A percentile compares a stretch with the other conserved stretches of the same genome.
Evolutionary conservation across 2,329 filamentous ascomycete genomes (phyloP).

Genomic region (Sclerotinia subarctica): DNA sequence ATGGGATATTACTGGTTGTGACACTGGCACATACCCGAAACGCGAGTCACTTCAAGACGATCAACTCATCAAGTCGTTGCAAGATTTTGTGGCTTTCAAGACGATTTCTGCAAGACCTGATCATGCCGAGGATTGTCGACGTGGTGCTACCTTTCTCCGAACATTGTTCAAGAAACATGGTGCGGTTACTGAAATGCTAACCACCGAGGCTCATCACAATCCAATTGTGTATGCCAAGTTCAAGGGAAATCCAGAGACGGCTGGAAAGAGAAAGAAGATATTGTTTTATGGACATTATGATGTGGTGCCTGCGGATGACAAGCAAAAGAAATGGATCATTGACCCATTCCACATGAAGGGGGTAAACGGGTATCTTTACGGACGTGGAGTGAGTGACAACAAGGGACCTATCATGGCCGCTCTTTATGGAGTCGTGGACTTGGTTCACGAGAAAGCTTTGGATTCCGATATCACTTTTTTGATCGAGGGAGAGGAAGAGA

Average conservation of each 20-base stretch:
- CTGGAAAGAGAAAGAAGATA: conserved; percentile 73
- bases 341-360: conserved; percentile 90
- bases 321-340: conserved; percentile 76
- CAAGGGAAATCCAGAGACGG: conserved; percentile 65
- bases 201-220: conserved; percentile 72
- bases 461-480: conserved; percentile 89
- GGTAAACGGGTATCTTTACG: conserved; percentile 88
- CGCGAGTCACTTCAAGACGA: conserved; percentile 44
- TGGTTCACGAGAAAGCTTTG: conserved; percentile 78
- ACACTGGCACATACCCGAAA: conserved; percentile 30
- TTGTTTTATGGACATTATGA: conserved; percentile 99
- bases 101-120: conserved; percentile 85
- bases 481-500: conserved; percentile 96
- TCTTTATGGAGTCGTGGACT: conserved; percentile 86
- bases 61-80: conserved; percentile 66
- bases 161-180: conserved; percentile 90
- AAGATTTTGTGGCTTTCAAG: conserved; percentile 86
- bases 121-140: conserved; percentile 86
- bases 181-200: conserved; percentile 85
- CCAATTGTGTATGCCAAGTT: conserved; percentile 94
- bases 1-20: conserved; percentile 66
- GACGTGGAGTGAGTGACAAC: conserved; percentile 94
- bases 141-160: conserved; percentile 86
- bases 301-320: conserved; percentile 84
- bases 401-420: conserved; percentile 95